Evolutionary conservation across 345 rosid species (phyloP), one percentile per base, ranked within the genome.

Genomic region (Jatropha curcas): DNA sequence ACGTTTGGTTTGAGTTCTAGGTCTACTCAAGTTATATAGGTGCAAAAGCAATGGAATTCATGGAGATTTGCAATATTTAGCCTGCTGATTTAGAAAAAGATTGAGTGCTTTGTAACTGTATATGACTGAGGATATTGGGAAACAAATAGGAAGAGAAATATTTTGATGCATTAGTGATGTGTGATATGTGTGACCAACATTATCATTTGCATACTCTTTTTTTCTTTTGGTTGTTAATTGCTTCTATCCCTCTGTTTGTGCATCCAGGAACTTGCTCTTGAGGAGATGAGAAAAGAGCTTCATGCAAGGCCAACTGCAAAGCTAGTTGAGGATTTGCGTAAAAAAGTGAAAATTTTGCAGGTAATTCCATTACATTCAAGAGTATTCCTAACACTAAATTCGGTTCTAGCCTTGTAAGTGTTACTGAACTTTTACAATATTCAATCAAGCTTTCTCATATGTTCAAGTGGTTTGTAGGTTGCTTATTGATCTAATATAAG

Each of bases 341-440:
- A 92, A 83, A 93, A 95, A 87, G 96, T 95, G 81, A 95, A 95
- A 87, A 92, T 95, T 77, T 82, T 92, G 80, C 99, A 95, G 98
- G 99, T 92, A 86, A 46, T 56, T 43, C 35, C 20, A 68, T 74
- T 45, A 16, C 14, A 28, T 33, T 34, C 28, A 48, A 37, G 27
- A 39, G 27, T n/a, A n/a, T 56, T 24, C 11, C 4, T 64, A 7
- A 24, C 50, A 22, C 35, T 51, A 46, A 30, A 16, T 35, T 59
- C n/a, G 31, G 41, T 25, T 60, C 60, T 19, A 57, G 28, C 31
- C 4, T 19, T 9, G 55, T n/a, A 16, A 57, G 20, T 56, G 6
- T 12, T 45, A 45, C 16, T 48, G 22, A 17, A 53, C 27, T 3
- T 24, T 55, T 46, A 30, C 1, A 34, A 13, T 72, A 35, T 62